Conservation (phyloP, 495 filamentous ascomycete species). For the Penicillium odoratum region DNA sequence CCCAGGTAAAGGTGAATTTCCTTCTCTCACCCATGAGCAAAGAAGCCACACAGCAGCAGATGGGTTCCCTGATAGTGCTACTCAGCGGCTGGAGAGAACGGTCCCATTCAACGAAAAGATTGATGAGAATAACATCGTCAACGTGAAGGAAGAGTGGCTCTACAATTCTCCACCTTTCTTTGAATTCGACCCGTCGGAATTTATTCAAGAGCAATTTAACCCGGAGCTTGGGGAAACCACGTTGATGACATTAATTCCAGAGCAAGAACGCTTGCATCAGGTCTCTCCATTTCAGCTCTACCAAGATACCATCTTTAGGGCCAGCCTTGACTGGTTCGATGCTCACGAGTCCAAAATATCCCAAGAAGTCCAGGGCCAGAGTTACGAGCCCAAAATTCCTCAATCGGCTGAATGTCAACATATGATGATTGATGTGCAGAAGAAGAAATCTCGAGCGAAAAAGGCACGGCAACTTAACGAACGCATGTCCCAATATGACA, state of each 20-base stretch:
- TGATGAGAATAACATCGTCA: not conserved
- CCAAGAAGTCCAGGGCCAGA: not conserved
- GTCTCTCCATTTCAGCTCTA: not conserved
- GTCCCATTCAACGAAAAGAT: not conserved
- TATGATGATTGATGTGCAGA: not conserved
- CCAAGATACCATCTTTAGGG: not conserved
- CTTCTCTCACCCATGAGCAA: not conserved
- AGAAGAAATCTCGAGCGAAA: not conserved
- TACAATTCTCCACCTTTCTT: constrained; percentile 1
- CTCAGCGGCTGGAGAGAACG: too few relatives aligned
- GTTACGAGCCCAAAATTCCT: not conserved
- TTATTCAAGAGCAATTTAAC: not conserved
- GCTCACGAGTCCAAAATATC: too few relatives aligned
- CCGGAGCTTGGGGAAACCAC: too few relatives aligned
- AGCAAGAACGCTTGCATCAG: not conserved
- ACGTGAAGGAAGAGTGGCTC: not conserved
- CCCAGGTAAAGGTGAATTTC: not conserved
- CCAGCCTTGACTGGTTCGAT: not conserved
- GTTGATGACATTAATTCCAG: too few relatives aligned
- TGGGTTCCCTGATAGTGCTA: not conserved
- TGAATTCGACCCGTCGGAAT: not conserved
- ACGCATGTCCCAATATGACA: too few relatives aligned
- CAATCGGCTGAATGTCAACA: not conserved
- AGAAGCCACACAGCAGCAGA: not conserved
- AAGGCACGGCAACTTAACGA: too few relatives aligned